These are phyloP conservation scores for Podospora sp. DNA, from an alignment of 495 filamentous ascomycete species.

Conservation along the genomic window DNA sequence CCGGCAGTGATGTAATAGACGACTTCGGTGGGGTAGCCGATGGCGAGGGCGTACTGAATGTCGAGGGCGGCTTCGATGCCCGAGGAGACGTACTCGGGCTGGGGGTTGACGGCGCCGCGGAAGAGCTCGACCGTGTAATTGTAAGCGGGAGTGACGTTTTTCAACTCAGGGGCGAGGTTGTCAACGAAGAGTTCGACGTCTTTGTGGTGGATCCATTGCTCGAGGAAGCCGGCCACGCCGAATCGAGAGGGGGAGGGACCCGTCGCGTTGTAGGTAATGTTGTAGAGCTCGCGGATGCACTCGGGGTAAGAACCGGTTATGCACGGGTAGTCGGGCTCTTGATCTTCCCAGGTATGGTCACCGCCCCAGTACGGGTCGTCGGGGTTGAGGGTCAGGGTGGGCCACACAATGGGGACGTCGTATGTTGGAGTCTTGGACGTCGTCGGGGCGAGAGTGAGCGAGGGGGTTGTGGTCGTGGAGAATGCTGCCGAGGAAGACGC, in stretches of 20 bases:
- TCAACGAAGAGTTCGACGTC: slow-evolving; percentile 60
- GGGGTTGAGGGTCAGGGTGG: slow-evolving; percentile 19
- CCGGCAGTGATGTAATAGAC: slow-evolving; percentile 71
- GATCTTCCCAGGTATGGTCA: background rate
- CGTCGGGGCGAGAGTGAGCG: background rate
- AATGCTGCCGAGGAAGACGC: too few relatives aligned
- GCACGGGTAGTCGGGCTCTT: slow-evolving; percentile 33
- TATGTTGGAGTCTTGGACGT: background rate
- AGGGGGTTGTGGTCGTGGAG: background rate
- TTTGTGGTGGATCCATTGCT: slow-evolving; percentile 63
- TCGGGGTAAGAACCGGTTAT: slow-evolving; percentile 37
- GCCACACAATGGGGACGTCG: background rate
- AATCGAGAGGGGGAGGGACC: slow-evolving; percentile 42
- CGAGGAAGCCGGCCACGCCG: slow-evolving; percentile 70
- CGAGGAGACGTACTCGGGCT: slow-evolving; percentile 41
- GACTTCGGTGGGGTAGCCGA: slow-evolving; percentile 61
- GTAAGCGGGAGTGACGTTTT: slow-evolving; percentile 32
- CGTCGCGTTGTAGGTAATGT: slow-evolving; percentile 40
- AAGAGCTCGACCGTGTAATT: slow-evolving; percentile 67
- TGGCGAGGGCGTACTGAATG: slow-evolving; percentile 66
- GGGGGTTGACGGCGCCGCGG: slow-evolving; percentile 60
- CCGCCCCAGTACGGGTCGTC: slow-evolving; percentile 23
- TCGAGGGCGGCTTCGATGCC: slow-evolving; percentile 71
- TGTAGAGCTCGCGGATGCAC: slow-evolving; percentile 46
- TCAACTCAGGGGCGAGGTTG: slow-evolving; percentile 53